Evolutionary conservation across 1,284 basidiomycete genomes (phyloP), one percentile per base, ranked within the genome.

Genomic region (Sporisorium exsertum): DNA sequence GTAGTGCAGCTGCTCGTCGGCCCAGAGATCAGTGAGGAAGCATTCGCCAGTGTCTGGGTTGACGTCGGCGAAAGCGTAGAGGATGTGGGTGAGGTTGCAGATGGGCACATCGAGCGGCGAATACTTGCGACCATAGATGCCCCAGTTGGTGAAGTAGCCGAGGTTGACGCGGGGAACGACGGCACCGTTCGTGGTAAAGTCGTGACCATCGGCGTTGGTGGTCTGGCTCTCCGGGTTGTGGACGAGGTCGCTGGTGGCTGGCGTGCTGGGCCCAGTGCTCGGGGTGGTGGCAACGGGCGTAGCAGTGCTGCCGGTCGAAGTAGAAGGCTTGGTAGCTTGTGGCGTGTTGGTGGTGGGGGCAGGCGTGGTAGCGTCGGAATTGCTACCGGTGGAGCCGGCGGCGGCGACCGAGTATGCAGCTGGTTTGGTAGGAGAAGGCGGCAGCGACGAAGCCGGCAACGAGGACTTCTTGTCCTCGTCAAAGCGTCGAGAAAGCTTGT

Each of bases 91-190:
- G 86, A 90, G 89, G 85, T 87, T 89, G 66, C 84, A 86, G 62
- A 85, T 87, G 58, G 94, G 95, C 64, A 97, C 88, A 82, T 89
- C 59, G 47, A 62, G 18, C 10, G 91, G 91, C 89, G 75, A 67
- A 87, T 91, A 96, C 86, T 95, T 94, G 78, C 94, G 90, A 43
- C 90, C 94, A 85, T 97, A 97, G 58, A 97, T 97, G n/a, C 93
- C 94, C 95, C 95, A 92, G 74, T 80, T 85, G 52, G 79, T 57
- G 62, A 85, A 86, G 78, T 74, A 74, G 58, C 32, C 74, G 13
- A 63, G 58, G 47, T 68, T 72, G 65, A 77, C 53, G 20, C 67
- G 62, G 8, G 72, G 72, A 24, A 74, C 72, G n/a, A 69, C 60
- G 26, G 67, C 72, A 22, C 72, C 72, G 47, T 67, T 67, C 49